A percentile compares a stretch with the other conserved stretches of the same genome.
phyloP scores from a whole-genome alignment of 768 basidiomycete species.

The Rhodotorula paludigena region DNA sequence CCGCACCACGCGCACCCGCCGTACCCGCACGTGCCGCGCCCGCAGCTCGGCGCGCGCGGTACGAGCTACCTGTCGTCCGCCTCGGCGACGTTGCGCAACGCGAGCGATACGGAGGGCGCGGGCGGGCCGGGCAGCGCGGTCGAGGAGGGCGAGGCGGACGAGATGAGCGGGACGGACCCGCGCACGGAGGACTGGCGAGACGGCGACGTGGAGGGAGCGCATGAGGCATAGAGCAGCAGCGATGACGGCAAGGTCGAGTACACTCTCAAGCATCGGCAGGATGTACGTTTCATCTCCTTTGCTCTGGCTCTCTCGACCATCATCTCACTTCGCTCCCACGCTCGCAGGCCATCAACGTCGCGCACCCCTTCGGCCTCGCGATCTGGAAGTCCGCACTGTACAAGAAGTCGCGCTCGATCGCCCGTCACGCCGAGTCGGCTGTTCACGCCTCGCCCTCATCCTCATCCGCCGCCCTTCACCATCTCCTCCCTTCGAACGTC shows the following conservation, averaged over 20 bases:
- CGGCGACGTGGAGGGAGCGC: constrained; percentile 28
- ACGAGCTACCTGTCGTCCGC: constrained; percentile 24
- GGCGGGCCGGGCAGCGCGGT: not conserved
- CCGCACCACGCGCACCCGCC: not conserved
- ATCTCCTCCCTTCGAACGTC: constrained; percentile 87
- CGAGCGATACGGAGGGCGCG: constrained; percentile 17
- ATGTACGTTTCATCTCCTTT: constrained; percentile 47
- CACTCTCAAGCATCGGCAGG: constrained; percentile 90
- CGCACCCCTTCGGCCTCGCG: constrained; percentile 96
- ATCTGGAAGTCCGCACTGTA: constrained; percentile 99
- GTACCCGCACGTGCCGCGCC: constrained; percentile 2
- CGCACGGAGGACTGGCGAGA: constrained; percentile 26
- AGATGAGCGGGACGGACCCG: constrained; percentile 9
- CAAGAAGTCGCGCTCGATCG: constrained; percentile 94
- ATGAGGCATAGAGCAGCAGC: not conserved
- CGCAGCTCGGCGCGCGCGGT: constrained; percentile 8
- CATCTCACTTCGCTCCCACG: not conserved
- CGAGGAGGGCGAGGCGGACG: constrained; percentile 16
- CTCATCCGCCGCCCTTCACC: constrained; percentile 84
- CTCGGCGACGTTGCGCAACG: not conserved
- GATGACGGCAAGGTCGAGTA: constrained; percentile 40
- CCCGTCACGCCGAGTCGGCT: constrained; percentile 89
- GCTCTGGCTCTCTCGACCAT: not conserved
- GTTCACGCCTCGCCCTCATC: constrained; percentile 89
- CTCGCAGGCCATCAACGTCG: constrained; percentile 76